These are phyloP conservation scores for Chaetomium tenue DNA, from an alignment of 495 filamentous ascomycete species.

Conservation along the genomic window DNA sequence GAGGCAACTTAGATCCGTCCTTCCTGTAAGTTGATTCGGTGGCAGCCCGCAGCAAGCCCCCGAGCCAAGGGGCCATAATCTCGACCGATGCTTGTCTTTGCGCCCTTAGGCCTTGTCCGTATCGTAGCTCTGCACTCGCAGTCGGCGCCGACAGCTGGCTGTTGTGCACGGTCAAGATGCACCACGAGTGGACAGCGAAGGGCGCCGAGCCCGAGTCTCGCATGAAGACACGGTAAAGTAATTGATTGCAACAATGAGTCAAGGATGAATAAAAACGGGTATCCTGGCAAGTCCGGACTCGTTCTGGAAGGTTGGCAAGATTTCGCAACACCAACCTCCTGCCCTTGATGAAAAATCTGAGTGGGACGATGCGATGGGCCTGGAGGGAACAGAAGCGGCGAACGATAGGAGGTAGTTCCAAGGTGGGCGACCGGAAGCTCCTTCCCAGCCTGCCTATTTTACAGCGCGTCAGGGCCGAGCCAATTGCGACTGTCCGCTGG, in stretches of 20 bases:
- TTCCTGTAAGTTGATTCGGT: constrained; percentile 15
- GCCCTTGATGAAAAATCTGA: neutral
- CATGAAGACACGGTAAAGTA: no score
- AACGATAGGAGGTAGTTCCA: neutral
- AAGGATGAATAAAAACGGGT: neutral
- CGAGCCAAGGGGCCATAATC: constrained; percentile 3
- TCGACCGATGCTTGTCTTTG: neutral
- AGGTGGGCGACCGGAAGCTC: neutral
- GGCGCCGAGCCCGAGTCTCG: no score
- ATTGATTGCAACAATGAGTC: neutral
- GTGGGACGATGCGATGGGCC: no score
- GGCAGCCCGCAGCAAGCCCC: constrained; percentile 13
- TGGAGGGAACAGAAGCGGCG: neutral
- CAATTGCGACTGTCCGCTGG: constrained; percentile 5
- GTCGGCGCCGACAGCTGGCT: neutral
- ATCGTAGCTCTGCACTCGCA: neutral
- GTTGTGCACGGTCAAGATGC: neutral
- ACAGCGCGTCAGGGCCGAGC: constrained; percentile 9
- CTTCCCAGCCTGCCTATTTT: constrained; percentile 24
- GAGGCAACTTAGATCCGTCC: neutral
- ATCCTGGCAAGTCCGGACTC: neutral
- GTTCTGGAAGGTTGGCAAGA: neutral
- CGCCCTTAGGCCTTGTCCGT: neutral
- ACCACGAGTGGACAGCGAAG: neutral
- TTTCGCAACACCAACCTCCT: neutral